A percentile compares a stretch with the other conserved stretches of the same genome.
These are phyloP conservation scores for Microsporum ferrugineum DNA, from an alignment of 2,329 filamentous ascomycete genomes.

Conservation along the genomic window DNA sequence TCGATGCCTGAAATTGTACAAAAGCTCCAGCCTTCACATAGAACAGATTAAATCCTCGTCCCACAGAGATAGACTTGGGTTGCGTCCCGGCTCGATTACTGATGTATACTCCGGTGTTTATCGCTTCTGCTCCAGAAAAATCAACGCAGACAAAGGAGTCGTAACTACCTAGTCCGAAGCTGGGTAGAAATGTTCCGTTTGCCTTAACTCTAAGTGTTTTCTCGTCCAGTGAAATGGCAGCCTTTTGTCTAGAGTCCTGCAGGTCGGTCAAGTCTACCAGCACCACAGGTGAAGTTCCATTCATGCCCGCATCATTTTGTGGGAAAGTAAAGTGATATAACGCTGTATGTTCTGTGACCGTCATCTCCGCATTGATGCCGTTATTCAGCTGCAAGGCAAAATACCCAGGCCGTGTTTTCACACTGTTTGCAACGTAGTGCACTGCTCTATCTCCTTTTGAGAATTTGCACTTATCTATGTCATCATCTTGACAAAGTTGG, in stretches of 20 bases:
- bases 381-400: constrained; percentile 51
- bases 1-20: constrained; percentile 46
- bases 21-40: constrained; percentile 49
- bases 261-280: constrained; percentile 56
- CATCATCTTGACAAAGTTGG: constrained; percentile 51
- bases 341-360: constrained; percentile 52
- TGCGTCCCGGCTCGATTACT: constrained; percentile 4
- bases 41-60: constrained; percentile 35
- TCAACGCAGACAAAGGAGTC: constrained; percentile 56
- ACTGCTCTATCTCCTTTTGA: constrained; percentile 42
- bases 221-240: constrained; percentile 44
- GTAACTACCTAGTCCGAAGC: constrained; percentile 54
- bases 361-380: constrained; percentile 55
- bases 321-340: constrained; percentile 57
- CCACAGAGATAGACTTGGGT: constrained; percentile 1
- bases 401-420: constrained; percentile 51
- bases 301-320: constrained; percentile 13
- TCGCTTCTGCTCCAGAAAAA: constrained; percentile 47
- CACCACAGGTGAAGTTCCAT: constrained; percentile 43
- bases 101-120: constrained; percentile 44
- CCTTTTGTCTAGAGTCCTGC: constrained; percentile 44
- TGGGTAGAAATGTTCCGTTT: constrained; percentile 51
- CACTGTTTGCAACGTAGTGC: constrained; percentile 40
- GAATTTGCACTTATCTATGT: constrained; percentile 52
- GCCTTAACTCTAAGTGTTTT: constrained; percentile 51